Evolutionary conservation across 345 rosid species (phyloP).

Genomic region (Camelina neglecta): DNA sequence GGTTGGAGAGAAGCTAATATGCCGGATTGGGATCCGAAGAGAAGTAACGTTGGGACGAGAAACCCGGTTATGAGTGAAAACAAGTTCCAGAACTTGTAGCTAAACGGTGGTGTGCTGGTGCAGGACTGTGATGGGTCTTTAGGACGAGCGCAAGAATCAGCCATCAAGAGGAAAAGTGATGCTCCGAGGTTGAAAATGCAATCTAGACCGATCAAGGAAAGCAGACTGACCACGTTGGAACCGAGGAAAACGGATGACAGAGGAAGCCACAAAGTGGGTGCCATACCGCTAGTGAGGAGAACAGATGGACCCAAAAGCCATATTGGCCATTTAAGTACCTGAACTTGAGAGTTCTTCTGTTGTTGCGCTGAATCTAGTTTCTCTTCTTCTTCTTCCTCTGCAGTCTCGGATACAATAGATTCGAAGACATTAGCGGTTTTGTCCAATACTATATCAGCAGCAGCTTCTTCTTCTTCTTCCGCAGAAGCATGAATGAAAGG

Average conservation of each 20-base stretch:
- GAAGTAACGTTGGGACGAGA: constrained; percentile 55
- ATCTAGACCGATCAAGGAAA: constrained; percentile 85
- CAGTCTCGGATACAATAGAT: constrained; percentile 50
- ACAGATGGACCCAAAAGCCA: constrained; percentile 90
- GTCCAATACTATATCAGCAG: constrained; percentile 49
- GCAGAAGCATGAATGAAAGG: constrained; percentile 54
- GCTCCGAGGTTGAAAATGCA: constrained; percentile 91
- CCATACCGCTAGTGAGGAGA: constrained; percentile 86
- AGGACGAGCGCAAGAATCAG: constrained; percentile 78
- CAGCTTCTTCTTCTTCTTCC: constrained; percentile 41
- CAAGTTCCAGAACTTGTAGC: constrained; percentile 81
- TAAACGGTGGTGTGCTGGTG: constrained; percentile 72
- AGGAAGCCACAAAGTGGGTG: constrained; percentile 90
- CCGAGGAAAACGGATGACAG: constrained; percentile 82
- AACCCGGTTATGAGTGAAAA: constrained; percentile 70
- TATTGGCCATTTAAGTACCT: constrained; percentile 83
- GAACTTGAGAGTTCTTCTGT: constrained; percentile 36
- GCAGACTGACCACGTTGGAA: constrained; percentile 84
- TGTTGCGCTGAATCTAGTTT: constrained; percentile 12
- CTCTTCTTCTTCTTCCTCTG: constrained; percentile 43
- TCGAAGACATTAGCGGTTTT: constrained; percentile 62
- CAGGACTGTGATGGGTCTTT: constrained; percentile 46
- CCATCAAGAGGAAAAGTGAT: constrained; percentile 83
- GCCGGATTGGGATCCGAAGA: constrained; percentile 70
- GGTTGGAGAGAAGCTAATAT: constrained; percentile 66